Base-by-base conservation (phyloP, 208 protist species). In the Trypanosomatidae sp. region DNA sequence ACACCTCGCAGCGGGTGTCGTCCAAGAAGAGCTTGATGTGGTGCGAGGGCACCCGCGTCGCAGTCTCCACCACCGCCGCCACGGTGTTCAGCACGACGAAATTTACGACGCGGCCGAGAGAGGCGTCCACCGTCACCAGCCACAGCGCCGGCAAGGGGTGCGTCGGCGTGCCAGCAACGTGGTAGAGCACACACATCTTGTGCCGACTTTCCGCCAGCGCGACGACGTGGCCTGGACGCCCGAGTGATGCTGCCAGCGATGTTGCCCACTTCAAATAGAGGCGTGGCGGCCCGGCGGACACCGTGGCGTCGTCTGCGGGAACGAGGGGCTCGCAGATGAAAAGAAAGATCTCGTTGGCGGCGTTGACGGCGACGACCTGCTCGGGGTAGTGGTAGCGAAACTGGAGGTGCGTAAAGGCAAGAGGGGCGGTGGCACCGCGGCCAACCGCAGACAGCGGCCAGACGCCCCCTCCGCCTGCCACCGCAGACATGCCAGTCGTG, bases 1-100 rank as follows among this genome's bases (percentile, higher is more conserved):
- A 58, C 8, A 90, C 86, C 43, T 85, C 72, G 17, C 82, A 49
- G 60, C 73, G 71, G 10, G 28, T 66, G 62, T 89, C 87, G 46
- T 89, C 80, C 46, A 80, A 39, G 59, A 85, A 90, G 12, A 95
- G 52, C 41, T 81, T 82, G n/a, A 90, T 87, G 73, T 92, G 85
- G 60, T 92, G 83, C 25, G 74, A 74, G 17, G 89, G 88, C 22
- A 80, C 55, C 8, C 80, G 71, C 36, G 76, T 66, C 0, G 85
- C 82, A 10, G 76, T 79, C 15, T 62, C 59, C 10, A 88, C 81
- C 2, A 93, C 83, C n/a, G 79, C 81, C 1, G 76, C 77, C 44
- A 93, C 66, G 17, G 84, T 82, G 69, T 92, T 89, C 59, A 95
- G 66, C 41, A 79, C 75, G 4, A 91, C 72, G 58, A 82, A 86